phyloP scores from a whole-genome alignment of 805 yeast genomes.

The Blastobotrys robertii region DNA sequence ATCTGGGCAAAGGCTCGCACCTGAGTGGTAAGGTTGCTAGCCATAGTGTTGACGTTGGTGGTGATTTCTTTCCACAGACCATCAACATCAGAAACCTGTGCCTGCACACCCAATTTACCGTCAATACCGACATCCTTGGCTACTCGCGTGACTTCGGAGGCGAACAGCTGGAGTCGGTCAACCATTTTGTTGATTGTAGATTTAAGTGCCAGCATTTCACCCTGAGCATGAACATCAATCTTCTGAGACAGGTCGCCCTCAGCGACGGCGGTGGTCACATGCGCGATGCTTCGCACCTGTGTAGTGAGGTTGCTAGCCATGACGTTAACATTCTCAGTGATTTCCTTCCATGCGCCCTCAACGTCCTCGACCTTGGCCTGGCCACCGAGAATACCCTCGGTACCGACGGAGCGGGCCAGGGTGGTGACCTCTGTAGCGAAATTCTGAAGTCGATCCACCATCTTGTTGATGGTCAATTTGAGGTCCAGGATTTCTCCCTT shows the following conservation, averaged over 20 bases:
- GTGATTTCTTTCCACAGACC: conserved; percentile 90
- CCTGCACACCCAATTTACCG: conserved; percentile 87
- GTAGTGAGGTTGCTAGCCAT: conserved; percentile 84
- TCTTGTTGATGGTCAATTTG: conserved; percentile 76
- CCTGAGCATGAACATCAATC: conserved; percentile 83
- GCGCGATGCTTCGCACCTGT: conserved; percentile 82
- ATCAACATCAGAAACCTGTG: conserved; percentile 83
- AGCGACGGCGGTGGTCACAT: conserved; percentile 87
- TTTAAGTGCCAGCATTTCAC: conserved; percentile 78
- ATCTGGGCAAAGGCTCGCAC: conserved; percentile 90
- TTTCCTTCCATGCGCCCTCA: conserved; percentile 79
- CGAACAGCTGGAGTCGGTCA: conserved; percentile 79
- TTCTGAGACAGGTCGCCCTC: conserved; percentile 80
- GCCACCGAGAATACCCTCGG: conserved; percentile 81
- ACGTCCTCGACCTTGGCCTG: conserved; percentile 75
- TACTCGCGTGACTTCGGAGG: conserved; percentile 79
- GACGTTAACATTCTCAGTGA: conserved; percentile 75
- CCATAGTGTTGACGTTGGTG: conserved; percentile 88
- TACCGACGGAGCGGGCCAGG: conserved; percentile 82
- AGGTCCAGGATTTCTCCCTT: conserved; percentile 70
- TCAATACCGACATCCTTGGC: conserved; percentile 91
- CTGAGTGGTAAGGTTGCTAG: conserved; percentile 84
- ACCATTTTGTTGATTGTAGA: conserved; percentile 88
- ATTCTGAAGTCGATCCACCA: conserved; percentile 76
- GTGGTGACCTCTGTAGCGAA: conserved; percentile 81